Evolutionary conservation across 345 rosid genomes (phyloP).

Genomic region (Limnanthes douglasii): DNA sequence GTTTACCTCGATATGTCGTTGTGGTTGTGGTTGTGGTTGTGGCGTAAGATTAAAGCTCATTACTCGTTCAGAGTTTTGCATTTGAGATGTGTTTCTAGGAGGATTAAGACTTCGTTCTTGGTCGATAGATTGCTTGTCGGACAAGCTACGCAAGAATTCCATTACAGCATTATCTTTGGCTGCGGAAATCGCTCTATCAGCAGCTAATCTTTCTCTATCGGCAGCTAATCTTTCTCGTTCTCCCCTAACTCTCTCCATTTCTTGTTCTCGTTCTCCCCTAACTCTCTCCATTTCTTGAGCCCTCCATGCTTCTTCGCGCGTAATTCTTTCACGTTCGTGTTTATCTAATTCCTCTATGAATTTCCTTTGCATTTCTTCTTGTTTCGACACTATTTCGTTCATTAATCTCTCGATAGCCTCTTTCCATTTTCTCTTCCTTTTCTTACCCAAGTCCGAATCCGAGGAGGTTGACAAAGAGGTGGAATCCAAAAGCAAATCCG

Average conservation of each 20-base stretch:
- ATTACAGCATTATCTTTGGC: conserved; percentile 43
- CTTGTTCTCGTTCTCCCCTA: conserved; percentile 37
- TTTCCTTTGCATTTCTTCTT: conserved; percentile 43
- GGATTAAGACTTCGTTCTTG: not conserved
- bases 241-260: conserved; percentile 39
- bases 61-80: too few species aligned
- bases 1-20: conserved; percentile 7
- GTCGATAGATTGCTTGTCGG: conserved; percentile 17
- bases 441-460: conserved; percentile 29
- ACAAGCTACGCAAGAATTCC: conserved; percentile 34
- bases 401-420: conserved; percentile 30
- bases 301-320: conserved; percentile 47
- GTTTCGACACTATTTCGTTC: conserved; percentile 33
- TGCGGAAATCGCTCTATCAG: conserved; percentile 34
- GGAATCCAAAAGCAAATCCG: conserved; percentile 37
- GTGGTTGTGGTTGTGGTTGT: conserved; percentile 6
- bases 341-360: conserved; percentile 45
- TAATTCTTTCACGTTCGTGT: conserved; percentile 33
- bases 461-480: conserved; percentile 64
- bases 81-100: conserved; percentile 1
- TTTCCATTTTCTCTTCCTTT: conserved; percentile 63
- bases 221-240: conserved; percentile 58
- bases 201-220: conserved; percentile 49
- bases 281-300: conserved; percentile 40
- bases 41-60: too few species aligned